Evolutionary conservation across 1,139 yeast genomes (phyloP).

Genomic region (Kodamaea sp.): DNA sequence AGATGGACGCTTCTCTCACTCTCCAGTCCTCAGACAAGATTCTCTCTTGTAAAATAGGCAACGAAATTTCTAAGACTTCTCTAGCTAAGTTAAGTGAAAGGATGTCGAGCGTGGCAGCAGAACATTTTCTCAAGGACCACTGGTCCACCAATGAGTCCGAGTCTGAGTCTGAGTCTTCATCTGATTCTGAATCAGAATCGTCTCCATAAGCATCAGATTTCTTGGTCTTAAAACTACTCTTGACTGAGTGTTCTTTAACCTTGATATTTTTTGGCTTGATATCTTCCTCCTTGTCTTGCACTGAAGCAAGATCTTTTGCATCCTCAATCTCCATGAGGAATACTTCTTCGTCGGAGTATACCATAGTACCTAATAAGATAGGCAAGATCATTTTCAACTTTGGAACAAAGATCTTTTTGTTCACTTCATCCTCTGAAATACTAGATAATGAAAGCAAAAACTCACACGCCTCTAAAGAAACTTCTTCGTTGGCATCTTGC

Average conservation of each 20-base stretch:
- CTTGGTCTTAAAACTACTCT: slow-evolving; percentile 21
- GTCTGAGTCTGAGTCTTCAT: slow-evolving; percentile 65
- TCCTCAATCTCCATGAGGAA: slow-evolving; percentile 69
- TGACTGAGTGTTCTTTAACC: slow-evolving; percentile 59
- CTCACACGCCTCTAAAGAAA: slow-evolving; percentile 91
- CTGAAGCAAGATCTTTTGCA: slow-evolving; percentile 63
- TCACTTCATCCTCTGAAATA: slow-evolving; percentile 45
- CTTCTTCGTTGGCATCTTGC: slow-evolving; percentile 65
- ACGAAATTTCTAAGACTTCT: slow-evolving; percentile 62
- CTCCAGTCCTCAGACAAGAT: slow-evolving; percentile 79
- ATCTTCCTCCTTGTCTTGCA: slow-evolving; percentile 84
- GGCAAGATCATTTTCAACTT: slow-evolving; percentile 69
- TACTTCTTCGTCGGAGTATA: slow-evolving; percentile 80
- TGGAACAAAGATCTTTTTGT: slow-evolving; percentile 52
- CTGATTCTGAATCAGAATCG: slow-evolving; percentile 48
- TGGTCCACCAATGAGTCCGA: slow-evolving; percentile 63
- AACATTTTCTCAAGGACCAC: slow-evolving; percentile 91
- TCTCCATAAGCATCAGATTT: slow-evolving; percentile 9
- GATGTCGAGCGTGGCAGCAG: slow-evolving; percentile 89
- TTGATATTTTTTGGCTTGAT: slow-evolving; percentile 77
- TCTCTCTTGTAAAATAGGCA: slow-evolving; percentile 75
- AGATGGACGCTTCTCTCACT: slow-evolving; percentile 86
- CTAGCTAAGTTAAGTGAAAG: slow-evolving; percentile 70
- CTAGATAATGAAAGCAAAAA: slow-evolving; percentile 79
- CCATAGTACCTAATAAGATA: slow-evolving; percentile 77